phyloP scores from a whole-genome alignment of 2,329 filamentous ascomycete genomes.

The Clarireedia paspali region DNA sequence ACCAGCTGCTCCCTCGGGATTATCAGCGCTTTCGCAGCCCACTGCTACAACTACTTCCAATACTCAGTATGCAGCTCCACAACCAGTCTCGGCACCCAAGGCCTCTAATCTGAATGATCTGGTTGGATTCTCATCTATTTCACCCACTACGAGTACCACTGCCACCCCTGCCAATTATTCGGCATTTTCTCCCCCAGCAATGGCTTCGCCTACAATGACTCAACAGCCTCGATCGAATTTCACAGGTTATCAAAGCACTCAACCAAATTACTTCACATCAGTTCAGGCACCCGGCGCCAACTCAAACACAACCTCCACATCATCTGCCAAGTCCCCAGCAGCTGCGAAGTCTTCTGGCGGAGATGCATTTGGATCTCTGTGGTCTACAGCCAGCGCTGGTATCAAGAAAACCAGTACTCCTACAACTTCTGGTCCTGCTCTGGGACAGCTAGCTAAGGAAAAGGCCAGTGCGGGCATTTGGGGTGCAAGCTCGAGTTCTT shows the following conservation, averaged over 20 bases:
- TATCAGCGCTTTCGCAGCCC: constrained; percentile 33
- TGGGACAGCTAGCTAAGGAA: constrained; percentile 95
- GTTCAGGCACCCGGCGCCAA: constrained; percentile 44
- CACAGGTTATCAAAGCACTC: constrained; percentile 62
- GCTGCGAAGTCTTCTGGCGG: constrained; percentile 52
- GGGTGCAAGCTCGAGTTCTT: constrained; percentile 46
- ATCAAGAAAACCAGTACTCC: constrained; percentile 65
- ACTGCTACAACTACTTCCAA: constrained; percentile 45
- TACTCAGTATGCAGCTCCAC: constrained; percentile 71
- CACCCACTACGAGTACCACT: constrained; percentile 55
- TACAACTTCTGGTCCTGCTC: constrained; percentile 60
- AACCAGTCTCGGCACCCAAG: constrained; percentile 78
- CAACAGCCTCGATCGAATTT: constrained; percentile 41
- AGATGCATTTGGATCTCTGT: constrained; percentile 86
- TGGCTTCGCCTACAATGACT: constrained; percentile 31
- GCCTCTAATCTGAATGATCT: constrained; percentile 74
- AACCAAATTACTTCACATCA: constrained; percentile 93
- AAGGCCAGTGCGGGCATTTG: constrained; percentile 93
- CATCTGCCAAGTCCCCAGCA: constrained; percentile 41
- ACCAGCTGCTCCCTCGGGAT: constrained; percentile 36
- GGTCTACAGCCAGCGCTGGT: constrained; percentile 60
- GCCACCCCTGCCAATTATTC: constrained; percentile 56
- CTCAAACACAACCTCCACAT: constrained; percentile 25
- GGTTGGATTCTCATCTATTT: constrained; percentile 72
- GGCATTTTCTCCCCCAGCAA: constrained; percentile 46